These are phyloP conservation scores for Nannochloropsis salina DNA, from an alignment of 108 stramenopile species.

Conservation along the genomic window DNA sequence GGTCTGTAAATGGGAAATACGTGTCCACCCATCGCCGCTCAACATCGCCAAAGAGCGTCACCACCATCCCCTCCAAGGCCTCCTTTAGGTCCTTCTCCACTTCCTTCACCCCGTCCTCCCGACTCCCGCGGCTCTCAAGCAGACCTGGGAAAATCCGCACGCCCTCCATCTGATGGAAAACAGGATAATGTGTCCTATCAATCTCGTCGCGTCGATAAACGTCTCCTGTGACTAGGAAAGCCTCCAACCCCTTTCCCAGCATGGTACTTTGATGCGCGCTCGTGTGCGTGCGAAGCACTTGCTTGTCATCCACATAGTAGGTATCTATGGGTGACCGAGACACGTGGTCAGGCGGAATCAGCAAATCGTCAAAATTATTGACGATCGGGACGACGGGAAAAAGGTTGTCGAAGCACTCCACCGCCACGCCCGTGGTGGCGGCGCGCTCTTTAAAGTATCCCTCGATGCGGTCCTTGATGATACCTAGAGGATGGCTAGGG, in stretches of 20 bases:
- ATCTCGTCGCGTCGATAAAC: slow-evolving; percentile 93
- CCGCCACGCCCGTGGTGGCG: slow-evolving; percentile 38
- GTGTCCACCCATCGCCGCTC: slow-evolving; percentile 68
- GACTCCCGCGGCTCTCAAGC: slow-evolving; percentile 45
- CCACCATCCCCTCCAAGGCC: slow-evolving; percentile 69
- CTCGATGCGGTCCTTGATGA: slow-evolving; percentile 75
- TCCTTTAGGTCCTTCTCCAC: slow-evolving; percentile 60
- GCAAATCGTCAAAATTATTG: slow-evolving; percentile 61
- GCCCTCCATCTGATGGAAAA: slow-evolving; percentile 95
- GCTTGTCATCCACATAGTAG: slow-evolving; percentile 70
- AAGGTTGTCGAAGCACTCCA: slow-evolving; percentile 52
- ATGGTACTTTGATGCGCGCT: slow-evolving; percentile 84
- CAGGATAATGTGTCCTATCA: slow-evolving; percentile 86
- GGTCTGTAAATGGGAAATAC: slow-evolving; percentile 93
- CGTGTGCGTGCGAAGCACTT: slow-evolving; percentile 85
- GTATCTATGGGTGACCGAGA: slow-evolving; percentile 77
- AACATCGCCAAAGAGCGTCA: slow-evolving; percentile 73
- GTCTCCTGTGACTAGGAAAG: slow-evolving; percentile 80
- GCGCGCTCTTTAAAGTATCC: slow-evolving; percentile 62
- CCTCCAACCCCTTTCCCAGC: slow-evolving; percentile 61
- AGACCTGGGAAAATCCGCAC: slow-evolving; percentile 65
- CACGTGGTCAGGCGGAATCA: slow-evolving; percentile 80
- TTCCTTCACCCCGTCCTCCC: slow-evolving; percentile 34
- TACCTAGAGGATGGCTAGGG: slow-evolving; percentile 74
- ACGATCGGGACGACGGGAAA: slow-evolving; percentile 62